A percentile compares a stretch with the other conserved stretches of the same genome.
These are phyloP conservation scores for Nectriaceae sp. DNA, from an alignment of 2,329 filamentous ascomycete genomes.

Conservation along the genomic window DNA sequence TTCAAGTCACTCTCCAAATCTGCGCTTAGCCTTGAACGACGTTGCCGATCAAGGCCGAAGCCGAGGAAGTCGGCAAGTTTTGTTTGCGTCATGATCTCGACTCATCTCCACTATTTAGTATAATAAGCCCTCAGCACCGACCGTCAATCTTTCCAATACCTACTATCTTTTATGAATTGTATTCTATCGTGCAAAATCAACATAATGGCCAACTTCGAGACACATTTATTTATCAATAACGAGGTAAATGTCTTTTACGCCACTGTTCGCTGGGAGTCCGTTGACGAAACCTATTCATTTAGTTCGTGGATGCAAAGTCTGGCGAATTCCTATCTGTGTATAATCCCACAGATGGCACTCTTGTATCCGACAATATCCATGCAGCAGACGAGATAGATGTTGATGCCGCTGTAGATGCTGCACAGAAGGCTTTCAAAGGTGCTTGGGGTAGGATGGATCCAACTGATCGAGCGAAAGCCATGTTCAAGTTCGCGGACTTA, in stretches of 20 bases:
- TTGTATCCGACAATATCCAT: neutral
- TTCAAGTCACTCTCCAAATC: no score
- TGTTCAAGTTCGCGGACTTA: conserved; percentile 1
- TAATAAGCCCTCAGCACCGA: no score
- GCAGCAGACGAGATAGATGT: conserved; percentile 7
- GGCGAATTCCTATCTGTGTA: neutral
- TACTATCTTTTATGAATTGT: no score
- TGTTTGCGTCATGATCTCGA: no score
- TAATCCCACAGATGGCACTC: neutral
- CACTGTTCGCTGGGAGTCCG: neutral
- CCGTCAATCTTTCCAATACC: no score
- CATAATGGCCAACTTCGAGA: neutral
- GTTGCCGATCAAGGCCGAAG: no score
- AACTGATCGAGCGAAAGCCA: neutral
- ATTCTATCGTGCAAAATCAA: no score
- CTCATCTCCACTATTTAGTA: no score
- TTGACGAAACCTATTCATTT: neutral
- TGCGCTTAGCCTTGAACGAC: no score
- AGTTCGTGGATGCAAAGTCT: neutral
- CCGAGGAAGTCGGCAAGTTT: no score
- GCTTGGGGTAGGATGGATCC: conserved; percentile 11
- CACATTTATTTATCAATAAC: neutral
- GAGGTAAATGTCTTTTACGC: neutral
- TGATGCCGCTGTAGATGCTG: conserved; percentile 18
- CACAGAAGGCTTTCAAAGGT: conserved; percentile 13